Evolutionary conservation across 208 protist genomes (phyloP), one percentile per base, ranked within the genome.

Genomic region (Acanthamoeba quina): DNA sequence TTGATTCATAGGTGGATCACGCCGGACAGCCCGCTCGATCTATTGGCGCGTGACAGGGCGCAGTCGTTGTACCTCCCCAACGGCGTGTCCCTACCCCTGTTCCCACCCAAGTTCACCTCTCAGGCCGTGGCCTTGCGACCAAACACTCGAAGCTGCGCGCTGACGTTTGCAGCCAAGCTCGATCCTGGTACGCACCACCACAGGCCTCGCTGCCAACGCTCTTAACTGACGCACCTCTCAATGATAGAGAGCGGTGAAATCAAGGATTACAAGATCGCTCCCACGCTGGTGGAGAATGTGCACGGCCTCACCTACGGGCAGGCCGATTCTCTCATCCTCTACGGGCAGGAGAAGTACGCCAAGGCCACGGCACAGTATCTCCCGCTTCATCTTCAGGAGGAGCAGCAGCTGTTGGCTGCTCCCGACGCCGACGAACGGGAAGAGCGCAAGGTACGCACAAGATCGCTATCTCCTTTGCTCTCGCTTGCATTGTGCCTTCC

Each of bases 161-260:
- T 91, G 31, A 91, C 85, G 0, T 91, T 91, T 72, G 85, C 85
- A 7, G 85, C 85, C 15, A 91, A 72, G 60, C 26, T 91, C 60
- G 54, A 72, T 15, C n/a, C 26, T 44, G 82, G 58, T 49, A 90
- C 21, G 52, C 47, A 11, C 2, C 41, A 5, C 54, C 24, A 17
- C 9, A 11, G 21, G 11, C 5, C 31, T 1, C 5, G 9, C 34
- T 21, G 21, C n/a, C 74, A 37, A 37, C 37, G 2, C 21, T 11
- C 34, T 26, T 10, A n/a, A 56, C 44, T 11, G 9, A 44, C 29
- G 5, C 49, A 21, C 31, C 0, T 13, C 37, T 29, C 0, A 56
- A 19, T 37, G 24, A 7, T 9, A 47, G 41, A 49, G n/a, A 91
- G 17, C 17, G 54, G 62, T 29, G 60, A 44, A 10, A 6, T 91